phyloP scores from a whole-genome alignment of 352 stramenopile species.

The Globisporangium parvum region DNA sequence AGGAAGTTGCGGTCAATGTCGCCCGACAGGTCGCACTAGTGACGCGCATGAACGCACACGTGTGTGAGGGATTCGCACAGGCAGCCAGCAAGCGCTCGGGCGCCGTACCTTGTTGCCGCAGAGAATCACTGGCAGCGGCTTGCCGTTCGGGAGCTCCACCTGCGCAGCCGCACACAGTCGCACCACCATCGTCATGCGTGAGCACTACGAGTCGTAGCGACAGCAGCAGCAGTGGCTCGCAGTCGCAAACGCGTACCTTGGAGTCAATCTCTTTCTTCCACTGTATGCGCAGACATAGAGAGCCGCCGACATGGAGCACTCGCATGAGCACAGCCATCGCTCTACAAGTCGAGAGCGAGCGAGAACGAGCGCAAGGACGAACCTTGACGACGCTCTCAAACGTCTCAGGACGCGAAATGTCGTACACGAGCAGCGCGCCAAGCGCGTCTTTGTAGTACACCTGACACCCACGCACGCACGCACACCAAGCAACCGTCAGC shows the following conservation, averaged over 20 bases:
- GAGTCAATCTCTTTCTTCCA: slow-evolving; percentile 94
- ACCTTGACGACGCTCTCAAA: slow-evolving; percentile 88
- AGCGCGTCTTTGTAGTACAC: slow-evolving; percentile 93
- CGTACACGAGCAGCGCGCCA: slow-evolving; percentile 89
- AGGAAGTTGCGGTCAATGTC: slow-evolving; percentile 73
- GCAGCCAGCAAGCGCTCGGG: not conserved
- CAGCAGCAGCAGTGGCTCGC: not conserved
- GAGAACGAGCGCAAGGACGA: not conserved
- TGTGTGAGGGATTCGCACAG: not conserved
- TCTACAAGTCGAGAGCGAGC: not conserved
- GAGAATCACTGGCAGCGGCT: slow-evolving; percentile 87
- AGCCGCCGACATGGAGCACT: too few relatives aligned
- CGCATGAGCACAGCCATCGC: not conserved
- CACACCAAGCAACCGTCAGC: not conserved
- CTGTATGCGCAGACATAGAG: slow-evolving; percentile 22
- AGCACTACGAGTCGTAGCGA: too few relatives aligned
- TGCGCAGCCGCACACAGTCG: slow-evolving; percentile 3
- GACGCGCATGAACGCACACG: not conserved
- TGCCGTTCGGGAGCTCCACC: slow-evolving; percentile 88
- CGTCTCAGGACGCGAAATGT: slow-evolving; percentile 88
- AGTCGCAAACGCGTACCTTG: slow-evolving; percentile 38
- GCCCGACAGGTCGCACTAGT: slow-evolving; percentile 78
- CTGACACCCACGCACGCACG: slow-evolving; percentile 14
- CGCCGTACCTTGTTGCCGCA: slow-evolving; percentile 90
- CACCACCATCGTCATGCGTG: not conserved